Percentiles rank a stretch among this genome's conserved stretches.
phyloP scores from a whole-genome alignment of 2,329 filamentous ascomycete genomes.

The Fusarium heterosporum region DNA sequence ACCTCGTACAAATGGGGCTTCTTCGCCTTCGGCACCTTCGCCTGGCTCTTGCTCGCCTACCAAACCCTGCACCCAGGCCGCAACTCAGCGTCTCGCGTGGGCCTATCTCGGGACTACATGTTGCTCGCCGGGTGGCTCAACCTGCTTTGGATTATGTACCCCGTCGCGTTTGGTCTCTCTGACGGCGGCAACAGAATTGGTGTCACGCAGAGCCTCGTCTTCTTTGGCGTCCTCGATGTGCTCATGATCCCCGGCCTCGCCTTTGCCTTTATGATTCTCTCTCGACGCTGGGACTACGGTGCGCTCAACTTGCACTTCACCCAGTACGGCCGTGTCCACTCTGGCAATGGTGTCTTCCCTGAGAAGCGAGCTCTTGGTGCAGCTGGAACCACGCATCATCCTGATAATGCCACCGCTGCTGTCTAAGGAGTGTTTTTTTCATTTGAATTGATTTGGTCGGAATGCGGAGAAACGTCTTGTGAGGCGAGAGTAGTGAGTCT shows the following conservation, averaged over 20 bases:
- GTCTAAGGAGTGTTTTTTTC: conserved; percentile 7
- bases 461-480: neutral
- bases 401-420: conserved; percentile 24
- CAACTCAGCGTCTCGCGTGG: conserved; percentile 55
- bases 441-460: neutral
- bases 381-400: conserved; percentile 11
- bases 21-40: conserved; percentile 63
- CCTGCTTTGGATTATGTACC: conserved; percentile 66
- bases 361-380: conserved; percentile 55
- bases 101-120: conserved; percentile 58
- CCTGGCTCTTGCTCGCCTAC: conserved; percentile 59
- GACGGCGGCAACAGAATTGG: conserved; percentile 36
- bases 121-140: conserved; percentile 61
- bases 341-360: conserved; percentile 56
- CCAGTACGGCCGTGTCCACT: conserved; percentile 64
- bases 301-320: conserved; percentile 65
- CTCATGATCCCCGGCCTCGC: conserved; percentile 60
- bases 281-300: conserved; percentile 64
- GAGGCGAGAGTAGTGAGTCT: neutral
- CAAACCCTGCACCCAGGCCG: conserved; percentile 57
- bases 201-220: conserved; percentile 31
- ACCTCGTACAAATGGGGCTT: conserved; percentile 70
- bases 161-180: conserved; percentile 58
- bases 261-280: conserved; percentile 57
- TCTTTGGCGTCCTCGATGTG: conserved; percentile 65